These are phyloP conservation scores for Delphinella strobiligena DNA, from an alignment of 2,329 filamentous ascomycete species.

Conservation along the genomic window DNA sequence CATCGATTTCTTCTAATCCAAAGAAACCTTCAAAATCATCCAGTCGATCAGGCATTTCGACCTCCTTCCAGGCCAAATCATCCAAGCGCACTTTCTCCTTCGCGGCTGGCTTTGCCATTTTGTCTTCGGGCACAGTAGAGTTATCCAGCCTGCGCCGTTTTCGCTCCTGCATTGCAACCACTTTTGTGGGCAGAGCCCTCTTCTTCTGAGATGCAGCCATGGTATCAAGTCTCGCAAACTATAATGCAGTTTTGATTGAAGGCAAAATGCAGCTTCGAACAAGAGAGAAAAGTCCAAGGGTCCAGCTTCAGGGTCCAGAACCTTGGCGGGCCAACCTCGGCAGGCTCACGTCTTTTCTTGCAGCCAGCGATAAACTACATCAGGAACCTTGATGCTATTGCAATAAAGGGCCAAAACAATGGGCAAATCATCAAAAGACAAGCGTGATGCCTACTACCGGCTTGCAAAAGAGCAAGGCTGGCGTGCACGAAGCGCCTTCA, in stretches of 20 bases:
- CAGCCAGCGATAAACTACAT: not conserved
- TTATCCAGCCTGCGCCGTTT: slow-evolving; percentile 31
- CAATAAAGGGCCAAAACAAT: no score
- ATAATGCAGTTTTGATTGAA: not conserved
- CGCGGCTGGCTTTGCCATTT: slow-evolving; percentile 6
- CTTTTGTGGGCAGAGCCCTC: slow-evolving; percentile 25
- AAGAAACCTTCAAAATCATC: slow-evolving; percentile 91
- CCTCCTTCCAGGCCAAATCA: slow-evolving; percentile 49
- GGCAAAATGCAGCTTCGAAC: no score
- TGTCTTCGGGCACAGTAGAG: slow-evolving; percentile 3
- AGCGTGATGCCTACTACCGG: slow-evolving; percentile 94
- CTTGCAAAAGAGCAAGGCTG: slow-evolving; percentile 98
- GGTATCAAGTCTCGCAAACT: not conserved
- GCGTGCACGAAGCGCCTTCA: slow-evolving; percentile 93
- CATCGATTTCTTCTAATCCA: slow-evolving; percentile 81
- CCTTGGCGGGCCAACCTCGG: slow-evolving; percentile 4
- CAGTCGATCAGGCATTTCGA: slow-evolving; percentile 60
- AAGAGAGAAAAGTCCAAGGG: slow-evolving; percentile 7
- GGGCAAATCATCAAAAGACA: slow-evolving; percentile 89
- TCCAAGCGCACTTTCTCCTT: slow-evolving; percentile 30
- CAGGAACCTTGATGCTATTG: no score
- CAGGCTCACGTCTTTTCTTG: not conserved
- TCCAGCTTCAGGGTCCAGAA: slow-evolving; percentile 1
- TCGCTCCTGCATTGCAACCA: slow-evolving; percentile 26
- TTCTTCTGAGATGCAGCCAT: slow-evolving; percentile 17